Conservation (phyloP, 2,329 filamentous ascomycete species). For the Corynespora cassiicola region DNA sequence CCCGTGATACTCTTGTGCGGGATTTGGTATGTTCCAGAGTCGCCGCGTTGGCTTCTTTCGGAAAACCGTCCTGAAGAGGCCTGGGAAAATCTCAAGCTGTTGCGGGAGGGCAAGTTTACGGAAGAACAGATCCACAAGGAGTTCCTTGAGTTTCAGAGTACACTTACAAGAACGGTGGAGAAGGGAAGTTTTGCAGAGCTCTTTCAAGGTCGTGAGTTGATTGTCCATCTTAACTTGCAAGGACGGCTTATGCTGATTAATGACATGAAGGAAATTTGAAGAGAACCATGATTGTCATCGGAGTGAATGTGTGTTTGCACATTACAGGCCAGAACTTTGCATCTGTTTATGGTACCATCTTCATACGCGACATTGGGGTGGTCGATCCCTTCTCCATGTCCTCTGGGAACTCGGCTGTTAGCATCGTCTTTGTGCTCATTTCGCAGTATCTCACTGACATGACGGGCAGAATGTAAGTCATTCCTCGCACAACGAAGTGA, state of each 20-base stretch:
- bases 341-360: constrained; percentile 20
- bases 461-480: constrained; percentile 9
- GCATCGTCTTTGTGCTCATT: constrained; percentile 7
- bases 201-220: constrained; percentile 4
- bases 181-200: constrained; percentile 16
- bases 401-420: constrained; percentile 6
- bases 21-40: constrained; percentile 36
- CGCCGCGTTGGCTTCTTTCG: constrained; percentile 20
- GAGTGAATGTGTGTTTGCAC: constrained; percentile 17
- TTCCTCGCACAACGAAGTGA: too few relatives aligned
- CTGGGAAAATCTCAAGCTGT: constrained; percentile 1
- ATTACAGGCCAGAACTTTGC: constrained; percentile 20
- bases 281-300: constrained; percentile 11
- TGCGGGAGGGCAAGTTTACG: constrained; percentile 9
- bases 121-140: constrained; percentile 9
- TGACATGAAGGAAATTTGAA: constrained; percentile 7
- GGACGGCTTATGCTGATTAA: not conserved
- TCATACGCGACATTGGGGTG: constrained; percentile 18
- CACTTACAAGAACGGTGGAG: constrained; percentile 8
- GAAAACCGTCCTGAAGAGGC: constrained; percentile 51
- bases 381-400: constrained; percentile 16
- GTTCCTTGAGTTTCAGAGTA: constrained; percentile 14
- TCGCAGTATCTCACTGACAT: constrained; percentile 5
- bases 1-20: constrained; percentile 5
- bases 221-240: not conserved